Base-by-base conservation (phyloP, 495 filamentous ascomycete species). In the Hapsidospora chrysogenum region DNA sequence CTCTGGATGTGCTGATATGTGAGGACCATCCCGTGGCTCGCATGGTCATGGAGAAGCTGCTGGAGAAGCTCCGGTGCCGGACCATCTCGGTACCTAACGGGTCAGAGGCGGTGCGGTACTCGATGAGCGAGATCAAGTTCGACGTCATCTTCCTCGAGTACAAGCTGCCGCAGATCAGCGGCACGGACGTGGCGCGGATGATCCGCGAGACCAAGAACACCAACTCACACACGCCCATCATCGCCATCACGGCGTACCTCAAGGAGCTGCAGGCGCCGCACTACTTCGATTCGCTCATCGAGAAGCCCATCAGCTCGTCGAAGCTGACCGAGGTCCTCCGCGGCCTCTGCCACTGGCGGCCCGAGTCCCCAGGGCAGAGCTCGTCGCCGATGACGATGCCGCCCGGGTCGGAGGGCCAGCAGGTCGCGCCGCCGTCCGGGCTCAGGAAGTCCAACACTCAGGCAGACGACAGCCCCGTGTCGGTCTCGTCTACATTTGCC, bases 61-160 rank as follows among this genome's bases (percentile, higher is more conserved):
- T 96, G 29, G 92, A 96, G 54, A 96, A 92, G 57, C 66, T 97
- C 23, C 76, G 80, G 22, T 97, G 89, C 45, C 80, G 92, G 13
- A 94, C 85, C n/a, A 92, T 97, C 41, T 77, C 81, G 11, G 89
- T 85, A 2, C 64, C 72, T 6, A 92, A 83, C 42, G 89, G 92
- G 13, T 67, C 81, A 2, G 89, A 97, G 46, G 92, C 85, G 2
- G 76, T 87, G 51, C 74, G 87, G 17, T 92, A 80, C 55, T 85
- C 86, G 28, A 78, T 93, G 60, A 80, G 85, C 47, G 84, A 95
- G 52, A 84, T 97, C 52, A 73, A 76, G 48, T 76, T 96, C 74
- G 89, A 97, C 56, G 87, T 97, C 45, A 95, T 97, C 49, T 81
- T 97, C 64, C 93, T 92, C 52, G 89, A 97, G 53, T 93, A 78